phyloP scores from a whole-genome alignment of 179 eudicot genomes.

The Corrigiola litoralis region DNA sequence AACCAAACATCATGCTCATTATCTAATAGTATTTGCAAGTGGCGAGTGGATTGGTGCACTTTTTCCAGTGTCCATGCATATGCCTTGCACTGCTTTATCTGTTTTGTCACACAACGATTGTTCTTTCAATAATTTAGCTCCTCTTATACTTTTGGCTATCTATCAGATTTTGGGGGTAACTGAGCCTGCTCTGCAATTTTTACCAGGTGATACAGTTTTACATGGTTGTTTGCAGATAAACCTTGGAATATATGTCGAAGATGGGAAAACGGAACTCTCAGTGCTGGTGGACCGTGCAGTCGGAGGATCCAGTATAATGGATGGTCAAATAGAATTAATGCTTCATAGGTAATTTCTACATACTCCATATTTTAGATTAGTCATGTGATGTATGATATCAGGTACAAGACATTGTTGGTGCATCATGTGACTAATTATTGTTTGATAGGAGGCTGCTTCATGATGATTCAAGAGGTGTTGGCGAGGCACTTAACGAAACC shows the following conservation, averaged over 20 bases:
- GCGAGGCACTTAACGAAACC: conserved; percentile 81
- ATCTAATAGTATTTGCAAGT: too few relatives aligned
- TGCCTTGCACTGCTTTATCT: too few relatives aligned
- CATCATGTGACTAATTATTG: conserved; percentile 4
- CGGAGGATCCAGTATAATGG: conserved; percentile 84
- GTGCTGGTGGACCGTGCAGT: conserved; percentile 90
- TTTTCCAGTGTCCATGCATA: too few relatives aligned
- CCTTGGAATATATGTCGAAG: conserved; percentile 74
- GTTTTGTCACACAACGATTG: background rate
- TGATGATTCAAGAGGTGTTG: conserved; percentile 93
- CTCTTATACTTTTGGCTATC: too few relatives aligned
- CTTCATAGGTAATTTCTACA: conserved; percentile 65
- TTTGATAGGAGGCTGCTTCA: conserved; percentile 64
- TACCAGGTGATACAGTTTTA: background rate
- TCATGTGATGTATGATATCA: background rate
- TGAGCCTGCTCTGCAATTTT: background rate
- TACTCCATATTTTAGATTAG: background rate
- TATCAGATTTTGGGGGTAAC: too few relatives aligned
- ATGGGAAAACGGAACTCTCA: conserved; percentile 68
- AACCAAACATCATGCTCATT: too few relatives aligned
- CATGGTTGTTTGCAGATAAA: conserved; percentile 46
- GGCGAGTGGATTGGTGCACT: too few relatives aligned
- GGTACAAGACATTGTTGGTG: background rate
- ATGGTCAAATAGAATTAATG: conserved; percentile 95
- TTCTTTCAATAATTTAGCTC: too few relatives aligned